Conservation (phyloP, 2,329 filamentous ascomycete genomes). For the Pseudonectria buxi region DNA sequence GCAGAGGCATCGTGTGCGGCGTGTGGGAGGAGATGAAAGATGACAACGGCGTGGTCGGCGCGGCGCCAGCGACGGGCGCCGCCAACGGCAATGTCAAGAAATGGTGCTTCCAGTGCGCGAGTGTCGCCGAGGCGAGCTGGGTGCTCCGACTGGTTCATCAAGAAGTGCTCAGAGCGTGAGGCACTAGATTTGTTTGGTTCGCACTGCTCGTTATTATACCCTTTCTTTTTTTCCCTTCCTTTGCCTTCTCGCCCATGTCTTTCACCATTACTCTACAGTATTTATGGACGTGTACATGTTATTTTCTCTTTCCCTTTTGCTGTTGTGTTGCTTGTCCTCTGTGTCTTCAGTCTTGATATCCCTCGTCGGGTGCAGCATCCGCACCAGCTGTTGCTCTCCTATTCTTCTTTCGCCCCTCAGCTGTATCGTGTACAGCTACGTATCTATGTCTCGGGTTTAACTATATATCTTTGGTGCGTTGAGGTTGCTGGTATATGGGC, state of each 20-base stretch:
- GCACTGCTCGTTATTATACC: neutral
- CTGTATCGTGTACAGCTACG: too few relatives aligned
- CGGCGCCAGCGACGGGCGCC: slow-evolving; percentile 44
- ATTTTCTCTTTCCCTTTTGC: slow-evolving; percentile 1
- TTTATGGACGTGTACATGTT: neutral
- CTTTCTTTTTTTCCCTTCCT: neutral
- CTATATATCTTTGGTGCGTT: too few relatives aligned
- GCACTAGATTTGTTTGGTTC: neutral
- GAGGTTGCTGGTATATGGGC: too few relatives aligned
- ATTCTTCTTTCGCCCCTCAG: too few relatives aligned
- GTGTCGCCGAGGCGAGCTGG: slow-evolving; percentile 46
- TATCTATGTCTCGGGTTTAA: too few relatives aligned
- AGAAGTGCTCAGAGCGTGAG: slow-evolving; percentile 40
- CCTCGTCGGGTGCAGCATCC: too few relatives aligned
- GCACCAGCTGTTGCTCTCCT: too few relatives aligned
- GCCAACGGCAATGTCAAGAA: slow-evolving; percentile 51
- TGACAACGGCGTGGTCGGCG: slow-evolving; percentile 49
- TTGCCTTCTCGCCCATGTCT: slow-evolving; percentile 1
- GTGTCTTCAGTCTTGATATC: too few relatives aligned
- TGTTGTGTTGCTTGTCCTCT: neutral
- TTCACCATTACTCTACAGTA: slow-evolving; percentile 3
- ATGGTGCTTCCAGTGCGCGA: slow-evolving; percentile 57
- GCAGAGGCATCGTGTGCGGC: slow-evolving; percentile 80
- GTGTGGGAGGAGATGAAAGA: slow-evolving; percentile 75
- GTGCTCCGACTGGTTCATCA: slow-evolving; percentile 51